Evolutionary conservation across 495 filamentous ascomycete genomes (phyloP).

Genomic region (Aspergillus haitiensis): DNA sequence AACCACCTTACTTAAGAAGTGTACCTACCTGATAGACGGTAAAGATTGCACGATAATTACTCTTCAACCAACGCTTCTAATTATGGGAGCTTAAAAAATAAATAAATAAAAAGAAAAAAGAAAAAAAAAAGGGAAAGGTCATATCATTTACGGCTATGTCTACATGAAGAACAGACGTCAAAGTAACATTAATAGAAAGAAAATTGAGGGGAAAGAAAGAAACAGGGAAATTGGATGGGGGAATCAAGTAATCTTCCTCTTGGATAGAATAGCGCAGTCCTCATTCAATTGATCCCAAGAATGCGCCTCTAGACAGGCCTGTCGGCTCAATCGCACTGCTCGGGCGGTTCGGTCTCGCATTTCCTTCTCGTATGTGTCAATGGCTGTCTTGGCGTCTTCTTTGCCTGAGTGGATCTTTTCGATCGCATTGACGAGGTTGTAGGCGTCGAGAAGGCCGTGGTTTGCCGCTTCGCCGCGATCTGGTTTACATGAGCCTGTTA

Average conservation of each 20-base stretch:
- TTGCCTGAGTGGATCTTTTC: constrained; percentile 18
- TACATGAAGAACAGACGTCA: too few species aligned
- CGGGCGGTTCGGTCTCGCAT: constrained; percentile 50
- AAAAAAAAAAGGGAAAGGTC: neutral
- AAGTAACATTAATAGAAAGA: too few species aligned
- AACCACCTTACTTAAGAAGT: too few species aligned
- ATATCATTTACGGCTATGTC: neutral
- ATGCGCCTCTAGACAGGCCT: constrained; percentile 62
- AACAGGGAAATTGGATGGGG: too few species aligned
- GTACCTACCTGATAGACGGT: too few species aligned
- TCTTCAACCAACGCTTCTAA: too few species aligned
- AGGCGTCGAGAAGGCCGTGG: constrained; percentile 54
- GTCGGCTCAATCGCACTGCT: constrained; percentile 56
- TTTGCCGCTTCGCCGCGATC: constrained; percentile 59
- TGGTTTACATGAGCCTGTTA: neutral
- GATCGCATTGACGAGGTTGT: constrained; percentile 27
- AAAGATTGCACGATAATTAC: too few species aligned
- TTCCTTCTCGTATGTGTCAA: constrained; percentile 53
- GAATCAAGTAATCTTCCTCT: constrained; percentile 10
- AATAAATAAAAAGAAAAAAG: too few species aligned
- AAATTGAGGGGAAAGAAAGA: too few species aligned
- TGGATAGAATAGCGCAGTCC: constrained; percentile 30
- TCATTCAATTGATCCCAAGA: constrained; percentile 43
- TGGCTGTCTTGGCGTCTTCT: constrained; percentile 28
- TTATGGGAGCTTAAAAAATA: too few species aligned